Base-by-base conservation (phyloP, 1,139 yeast species). In the Wickerhamiella pararugosa region DNA sequence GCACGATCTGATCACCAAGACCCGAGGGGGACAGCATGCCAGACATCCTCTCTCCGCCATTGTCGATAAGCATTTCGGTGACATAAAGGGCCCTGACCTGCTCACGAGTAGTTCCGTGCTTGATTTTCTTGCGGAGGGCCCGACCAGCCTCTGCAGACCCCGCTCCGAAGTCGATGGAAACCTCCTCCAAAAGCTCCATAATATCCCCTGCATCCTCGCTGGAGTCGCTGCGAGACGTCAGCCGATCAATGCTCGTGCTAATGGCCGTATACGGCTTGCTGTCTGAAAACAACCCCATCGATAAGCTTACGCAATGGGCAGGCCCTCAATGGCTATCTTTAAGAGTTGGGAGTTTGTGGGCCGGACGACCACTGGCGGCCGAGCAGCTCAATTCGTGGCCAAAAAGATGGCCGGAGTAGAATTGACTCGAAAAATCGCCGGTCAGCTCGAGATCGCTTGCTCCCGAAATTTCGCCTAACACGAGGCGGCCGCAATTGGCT, bases 81-180 rank as follows among this genome's bases (percentile, higher is more conserved):
- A 87, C 55, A 15, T 72, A 72, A 49, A 87, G 62, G 0, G 94
- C 82, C 42, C 81, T 69, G 42, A 70, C 51, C 55, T 80, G 90
- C 48, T 75, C 77, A 29, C 65, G 65, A 1, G 62, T 57, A 1
- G 66, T 53, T n/a, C 97, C 97, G 57, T 90, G 81, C 62, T 90
- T 90, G 57, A 90, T 66, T 56, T 78, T 76, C 65, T 90, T 90
- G 42, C 98, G 70, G 32, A 90, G 66, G 1, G 94, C 93, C 42
- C 97, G 67, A 0, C 96, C 96, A 1, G 94, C 92, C 59, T 87
- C 97, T 7, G 68, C 63, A 1, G 84, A 75, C 1, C 92, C 49
- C 7, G 39, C 32, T 37, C 52, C 34, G n/a, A 59, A 56, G 45
- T 66, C 64, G 31, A 65, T 52, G 40, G 56, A 57, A 43, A 72